phyloP scores from a whole-genome alignment of 2,329 filamentous ascomycete genomes.

The Colletotrichum shisoi region DNA sequence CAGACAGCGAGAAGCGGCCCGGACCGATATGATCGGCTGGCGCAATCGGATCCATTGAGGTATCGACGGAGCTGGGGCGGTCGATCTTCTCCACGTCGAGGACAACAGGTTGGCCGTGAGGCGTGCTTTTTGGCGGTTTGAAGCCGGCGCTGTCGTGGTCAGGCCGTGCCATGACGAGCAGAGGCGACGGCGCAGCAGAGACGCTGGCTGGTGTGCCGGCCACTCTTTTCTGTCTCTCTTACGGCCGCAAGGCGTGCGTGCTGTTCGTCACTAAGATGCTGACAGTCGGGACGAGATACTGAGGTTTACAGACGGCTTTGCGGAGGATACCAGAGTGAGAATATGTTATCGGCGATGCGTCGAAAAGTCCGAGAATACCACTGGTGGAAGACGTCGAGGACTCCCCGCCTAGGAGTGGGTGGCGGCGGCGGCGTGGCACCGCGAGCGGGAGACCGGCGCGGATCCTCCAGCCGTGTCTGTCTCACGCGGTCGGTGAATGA shows the following conservation, averaged over 20 bases:
- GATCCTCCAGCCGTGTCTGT: not conserved
- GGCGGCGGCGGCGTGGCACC: too few species aligned
- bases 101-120: slow-evolving; percentile 12
- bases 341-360: too few species aligned
- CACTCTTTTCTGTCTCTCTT: not conserved
- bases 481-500: not conserved
- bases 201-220: not conserved
- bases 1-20: slow-evolving; percentile 46
- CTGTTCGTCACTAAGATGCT: not conserved
- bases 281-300: not conserved
- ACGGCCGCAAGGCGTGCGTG: slow-evolving; percentile 3
- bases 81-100: slow-evolving; percentile 48
- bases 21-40: slow-evolving; percentile 35
- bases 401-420: not conserved
- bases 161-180: slow-evolving; percentile 16
- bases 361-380: not conserved
- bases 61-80: slow-evolving; percentile 47
- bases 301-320: not conserved
- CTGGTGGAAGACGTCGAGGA: too few species aligned
- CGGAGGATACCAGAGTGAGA: too few species aligned
- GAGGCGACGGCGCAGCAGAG: not conserved
- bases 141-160: not conserved
- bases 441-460: not conserved
- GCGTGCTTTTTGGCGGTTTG: not conserved
- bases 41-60: slow-evolving; percentile 42